Evolutionary conservation across 352 stramenopile species (phyloP), one percentile per base, ranked within the genome.

Genomic region (Globisporangium lucens): DNA sequence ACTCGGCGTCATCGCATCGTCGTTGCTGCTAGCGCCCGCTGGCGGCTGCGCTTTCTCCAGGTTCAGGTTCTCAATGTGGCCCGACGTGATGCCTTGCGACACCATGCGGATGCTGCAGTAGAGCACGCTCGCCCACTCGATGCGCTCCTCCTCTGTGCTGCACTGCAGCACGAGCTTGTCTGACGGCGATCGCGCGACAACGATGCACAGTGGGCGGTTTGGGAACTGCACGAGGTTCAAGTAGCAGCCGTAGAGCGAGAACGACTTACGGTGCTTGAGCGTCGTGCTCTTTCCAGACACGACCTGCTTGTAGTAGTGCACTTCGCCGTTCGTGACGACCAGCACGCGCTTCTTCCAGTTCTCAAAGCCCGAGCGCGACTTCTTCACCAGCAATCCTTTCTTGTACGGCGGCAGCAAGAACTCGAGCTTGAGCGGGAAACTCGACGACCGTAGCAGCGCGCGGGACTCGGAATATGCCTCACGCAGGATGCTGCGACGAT

Each of bases 91-190:
- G 30, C 89, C 89, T 67, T 95, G 87, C 35, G 87, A 93, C 17
- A 91, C 85, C 77, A 96, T 91, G 63, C 85, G 83, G 65, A 96
- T 96, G 67, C 76, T 91, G 76, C 89, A 96, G 75, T 94, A 93
- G 56, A 96, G 83, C 46, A 91, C 80, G 59, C 87, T 94, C 27
- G 87, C 87, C 89, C 89, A 96, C 66, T 94, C 87, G 67, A 94
- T 79, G n/a, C 87, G 85, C 65, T 96, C 85, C n/a, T 87, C 76
- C 33, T 91, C 76, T 3, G 77, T 79, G 33, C 68, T 70, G 8
- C 82, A 83, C 68, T 95, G 76, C 36, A 96, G 71, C 59, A 96
- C 87, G 22, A 96, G 69, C 67, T 96, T 96, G 72, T 96, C 89
- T 4, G 82, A 89, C 33, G 89, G 89, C 3, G 89, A 96, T 2